These are phyloP conservation scores for Colletotrichum salicis DNA, from an alignment of 2,329 filamentous ascomycete genomes.

Conservation along the genomic window DNA sequence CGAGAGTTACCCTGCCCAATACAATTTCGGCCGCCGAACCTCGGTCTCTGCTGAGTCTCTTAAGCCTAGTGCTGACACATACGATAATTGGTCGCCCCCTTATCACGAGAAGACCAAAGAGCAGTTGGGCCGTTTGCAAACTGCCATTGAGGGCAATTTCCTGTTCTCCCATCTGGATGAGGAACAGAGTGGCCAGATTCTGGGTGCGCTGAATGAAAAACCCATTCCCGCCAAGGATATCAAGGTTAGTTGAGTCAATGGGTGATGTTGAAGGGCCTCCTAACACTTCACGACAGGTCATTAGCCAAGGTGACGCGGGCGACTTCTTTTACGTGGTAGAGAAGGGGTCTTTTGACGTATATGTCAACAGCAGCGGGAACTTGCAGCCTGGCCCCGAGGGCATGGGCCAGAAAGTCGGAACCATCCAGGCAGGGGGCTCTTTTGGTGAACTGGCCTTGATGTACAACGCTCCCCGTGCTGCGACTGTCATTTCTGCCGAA, in stretches of 20 bases:
- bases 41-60: conserved; percentile 97
- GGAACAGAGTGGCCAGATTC: conserved; percentile 86
- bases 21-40: conserved; percentile 91
- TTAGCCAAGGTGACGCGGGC: conserved; percentile 92
- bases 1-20: conserved; percentile 87
- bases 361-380: conserved; percentile 82
- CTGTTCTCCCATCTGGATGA: conserved; percentile 95
- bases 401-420: conserved; percentile 83
- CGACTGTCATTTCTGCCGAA: conserved; percentile 89
- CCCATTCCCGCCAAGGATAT: conserved; percentile 91
- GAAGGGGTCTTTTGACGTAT: conserved; percentile 88
- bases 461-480: conserved; percentile 97
- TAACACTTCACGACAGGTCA: conserved; percentile 72
- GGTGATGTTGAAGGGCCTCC: conserved; percentile 9
- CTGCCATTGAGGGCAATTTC: conserved; percentile 89
- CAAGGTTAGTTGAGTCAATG: conserved; percentile 60
- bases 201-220: conserved; percentile 93
- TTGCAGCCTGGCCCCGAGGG: conserved; percentile 84
- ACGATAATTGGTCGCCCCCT: conserved; percentile 92
- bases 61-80: conserved; percentile 84
- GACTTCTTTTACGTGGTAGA: conserved; percentile 99
- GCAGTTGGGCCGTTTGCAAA: conserved; percentile 81
- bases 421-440: conserved; percentile 86
- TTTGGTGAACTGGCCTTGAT: conserved; percentile 98
- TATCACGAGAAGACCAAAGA: conserved; percentile 84